A percentile compares a stretch with the other conserved stretches of the same genome.
Conservation (phyloP, 176 grass and related monocot genomes). For the Ananas comosus region DNA sequence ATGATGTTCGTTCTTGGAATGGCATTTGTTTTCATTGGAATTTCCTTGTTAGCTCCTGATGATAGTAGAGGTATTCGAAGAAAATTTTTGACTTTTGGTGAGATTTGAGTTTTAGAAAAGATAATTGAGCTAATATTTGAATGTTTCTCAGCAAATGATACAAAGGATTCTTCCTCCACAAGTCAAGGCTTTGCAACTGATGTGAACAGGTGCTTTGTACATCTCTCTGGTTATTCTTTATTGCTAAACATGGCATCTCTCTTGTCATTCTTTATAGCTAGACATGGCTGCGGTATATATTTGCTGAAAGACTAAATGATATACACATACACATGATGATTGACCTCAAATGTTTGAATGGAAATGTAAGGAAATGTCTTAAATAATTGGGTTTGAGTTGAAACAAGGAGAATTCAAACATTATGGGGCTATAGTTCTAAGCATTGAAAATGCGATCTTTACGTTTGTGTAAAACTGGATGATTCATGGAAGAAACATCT, state of each 20-base stretch:
- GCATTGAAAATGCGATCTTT: too few relatives aligned
- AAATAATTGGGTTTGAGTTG: too few relatives aligned
- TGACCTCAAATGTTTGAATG: too few relatives aligned
- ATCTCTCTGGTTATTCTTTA: background rate
- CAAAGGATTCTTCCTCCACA: slow-evolving; percentile 34
- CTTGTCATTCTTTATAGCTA: background rate
- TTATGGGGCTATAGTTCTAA: too few relatives aligned
- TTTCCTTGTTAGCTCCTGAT: slow-evolving; percentile 86
- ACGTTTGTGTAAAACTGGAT: too few relatives aligned
- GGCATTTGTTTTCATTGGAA: slow-evolving; percentile 85
- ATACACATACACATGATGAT: too few relatives aligned
- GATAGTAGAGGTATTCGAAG: slow-evolving; percentile 66
- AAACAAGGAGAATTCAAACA: too few relatives aligned
- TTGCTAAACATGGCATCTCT: slow-evolving; percentile 1
- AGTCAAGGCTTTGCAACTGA: slow-evolving; percentile 39
- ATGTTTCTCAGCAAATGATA: slow-evolving; percentile 37
- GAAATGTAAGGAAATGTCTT: too few relatives aligned
- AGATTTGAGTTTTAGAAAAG: background rate
- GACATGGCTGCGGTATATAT: too few relatives aligned
- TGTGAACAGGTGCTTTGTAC: slow-evolving; percentile 50
- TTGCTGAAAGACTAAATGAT: too few relatives aligned
- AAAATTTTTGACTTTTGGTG: slow-evolving; percentile 7
- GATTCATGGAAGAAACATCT: too few relatives aligned
- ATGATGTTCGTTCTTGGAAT: slow-evolving; percentile 85
- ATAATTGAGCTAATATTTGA: slow-evolving; percentile 21